phyloP scores from a whole-genome alignment of 495 filamentous ascomycete genomes.

The Penicillium soppii region DNA sequence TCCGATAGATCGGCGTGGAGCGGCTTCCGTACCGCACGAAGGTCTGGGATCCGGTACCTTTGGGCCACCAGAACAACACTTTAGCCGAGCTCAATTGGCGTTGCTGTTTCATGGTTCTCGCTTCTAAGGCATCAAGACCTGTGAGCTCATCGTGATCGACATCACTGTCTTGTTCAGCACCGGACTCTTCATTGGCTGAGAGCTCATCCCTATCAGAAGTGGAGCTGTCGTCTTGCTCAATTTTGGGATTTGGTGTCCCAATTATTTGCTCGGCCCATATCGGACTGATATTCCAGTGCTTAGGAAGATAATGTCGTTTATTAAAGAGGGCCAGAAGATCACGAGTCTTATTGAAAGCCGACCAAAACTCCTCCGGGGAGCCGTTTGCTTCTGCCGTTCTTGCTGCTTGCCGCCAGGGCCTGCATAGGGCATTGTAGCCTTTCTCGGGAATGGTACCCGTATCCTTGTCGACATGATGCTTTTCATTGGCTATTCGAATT shows the following conservation, averaged over 20 bases:
- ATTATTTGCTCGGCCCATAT: constrained; percentile 1
- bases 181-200: not conserved
- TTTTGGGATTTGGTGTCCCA: not conserved
- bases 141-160: not conserved
- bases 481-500: not conserved
- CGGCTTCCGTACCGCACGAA: constrained; percentile 19
- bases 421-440: not conserved
- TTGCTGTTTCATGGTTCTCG: constrained; percentile 8
- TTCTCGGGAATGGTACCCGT: not conserved
- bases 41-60: constrained; percentile 19
- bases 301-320: constrained; percentile 8
- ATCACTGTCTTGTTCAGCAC: not conserved
- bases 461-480: not conserved
- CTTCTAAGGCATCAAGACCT: constrained; percentile 11
- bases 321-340: constrained; percentile 11
- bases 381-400: not conserved
- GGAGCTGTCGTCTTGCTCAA: not conserved
- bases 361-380: not conserved
- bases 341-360: constrained; percentile 3
- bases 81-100: constrained; percentile 37
- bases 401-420: not conserved
- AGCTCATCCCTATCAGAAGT: not conserved
- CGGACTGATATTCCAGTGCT: constrained; percentile 7
- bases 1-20: constrained; percentile 14
- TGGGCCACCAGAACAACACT: constrained; percentile 47